Evolutionary conservation across 768 basidiomycete species (phyloP), one percentile per base, ranked within the genome.

Genomic region (Phaeolepiota aurea): DNA sequence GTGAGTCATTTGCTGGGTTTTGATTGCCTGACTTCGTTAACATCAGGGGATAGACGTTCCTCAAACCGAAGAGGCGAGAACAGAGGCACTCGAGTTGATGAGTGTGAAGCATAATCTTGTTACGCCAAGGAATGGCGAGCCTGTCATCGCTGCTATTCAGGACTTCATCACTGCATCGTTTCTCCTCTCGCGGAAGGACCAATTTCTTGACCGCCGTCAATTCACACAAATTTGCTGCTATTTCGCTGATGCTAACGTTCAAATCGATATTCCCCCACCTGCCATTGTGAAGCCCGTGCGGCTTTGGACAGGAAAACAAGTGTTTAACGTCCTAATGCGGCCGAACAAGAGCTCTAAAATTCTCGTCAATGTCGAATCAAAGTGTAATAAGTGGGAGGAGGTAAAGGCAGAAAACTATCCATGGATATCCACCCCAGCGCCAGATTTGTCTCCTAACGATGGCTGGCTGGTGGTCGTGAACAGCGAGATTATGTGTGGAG

Each of bases 121-220:
- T 43, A 98, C 96, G 0, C 96, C 96, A 11, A 80, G 96, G 39
- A 98, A 98, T 51, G 96, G 96, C 48, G 93, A 98, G 60, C 96
- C 96, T 18, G 94, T 99, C 65, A 97, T 99, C 51, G 92, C 96
- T 18, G 96, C 96, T 48, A 99, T 96, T 48, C 96, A 99, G 59
- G 96, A 99, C 62, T 99, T 99, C 69, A 98, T 99, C 66, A 98
- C 96, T 3, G 96, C 93, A 12, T 92, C 96, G 14, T 99, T 82
- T 68, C 79, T 99, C 30, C 78, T 99, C 50, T 94, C 94, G 5
- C 82, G 81, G 25, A 84, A 87, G 54, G 96, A 99, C 53, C 79
- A 75, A 12, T 96, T 99, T 63, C 86, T 93, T 57, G 87, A 93
- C 56, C 81, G 96, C 14, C 77, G 84, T 34, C 88, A 96, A 53